Evolutionary conservation across 306 rosid genomes (phyloP), one percentile per base, ranked within the genome.

Genomic region (Pterocarpus santalinus): DNA sequence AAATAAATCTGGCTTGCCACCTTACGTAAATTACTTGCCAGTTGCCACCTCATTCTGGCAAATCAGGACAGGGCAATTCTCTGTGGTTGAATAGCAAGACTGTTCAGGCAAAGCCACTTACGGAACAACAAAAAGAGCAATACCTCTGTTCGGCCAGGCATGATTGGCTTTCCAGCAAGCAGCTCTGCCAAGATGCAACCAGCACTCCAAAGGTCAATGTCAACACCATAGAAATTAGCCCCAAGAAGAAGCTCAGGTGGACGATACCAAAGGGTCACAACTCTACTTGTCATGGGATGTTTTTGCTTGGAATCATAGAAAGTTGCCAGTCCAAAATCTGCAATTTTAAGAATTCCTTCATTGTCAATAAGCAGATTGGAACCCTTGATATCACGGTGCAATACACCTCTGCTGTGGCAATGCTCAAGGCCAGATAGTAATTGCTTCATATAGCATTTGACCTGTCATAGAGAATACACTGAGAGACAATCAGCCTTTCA

Each of bases 81-180:
- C 2, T 47, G 14, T 9, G 53, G 15, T 47, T 47, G 53, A 47
- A 47, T 47, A 11, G 53, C 28, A 53, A 53, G 8, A 53, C 60
- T 53, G 1, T 44, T 47, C 5, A 80, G 56, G 65, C 33, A 51
- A 22, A 55, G 17, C 10, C 49, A 76, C 33, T 62, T 12, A 52
- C 4, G 43, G n/a, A 82, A 47, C 69, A 82, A 82, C 32, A 84
- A 41, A 69, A 46, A 47, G 22, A 69, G 36, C 14, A 46, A 82
- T 87, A 94, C 98, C 98, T 94, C 98, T 36, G 98, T 94, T 66
- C 97, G 88, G 72, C 96, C 98, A 28, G 98, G 98, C 98, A 94
- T 85, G 67, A 92, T 86, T 83, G 98, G 96, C 92, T 89, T 94
- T 86, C 97, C 98, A 28, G 93, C 84, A 51, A 94, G 94, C 69